Conservation (phyloP, 1,284 basidiomycete species). For the Phaffia rhodozyma region DNA sequence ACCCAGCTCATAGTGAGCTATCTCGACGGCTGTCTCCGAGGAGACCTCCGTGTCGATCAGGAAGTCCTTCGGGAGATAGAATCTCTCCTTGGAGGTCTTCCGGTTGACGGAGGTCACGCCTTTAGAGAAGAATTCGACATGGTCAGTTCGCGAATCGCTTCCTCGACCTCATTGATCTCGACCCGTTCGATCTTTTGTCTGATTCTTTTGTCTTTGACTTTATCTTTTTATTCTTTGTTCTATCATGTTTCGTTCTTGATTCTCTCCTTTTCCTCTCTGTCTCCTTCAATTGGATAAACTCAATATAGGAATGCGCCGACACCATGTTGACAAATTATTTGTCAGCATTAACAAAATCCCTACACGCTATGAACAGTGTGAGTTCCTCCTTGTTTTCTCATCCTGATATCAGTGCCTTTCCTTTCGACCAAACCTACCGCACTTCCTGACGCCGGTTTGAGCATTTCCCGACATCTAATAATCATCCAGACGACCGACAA, state of each 20-base stretch:
- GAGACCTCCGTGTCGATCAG: slow-evolving; percentile 57
- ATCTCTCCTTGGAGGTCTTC: slow-evolving; percentile 72
- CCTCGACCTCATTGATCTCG: no score
- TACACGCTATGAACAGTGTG: slow-evolving; percentile 79
- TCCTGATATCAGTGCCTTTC: not conserved
- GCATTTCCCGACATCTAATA: not conserved
- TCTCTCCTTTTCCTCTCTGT: slow-evolving; percentile 1
- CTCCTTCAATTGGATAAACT: not conserved
- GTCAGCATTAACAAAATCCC: slow-evolving; percentile 72
- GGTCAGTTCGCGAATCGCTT: slow-evolving; percentile 38
- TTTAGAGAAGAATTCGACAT: slow-evolving; percentile 78
- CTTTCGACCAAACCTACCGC: not conserved
- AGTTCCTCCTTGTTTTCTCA: slow-evolving; percentile 27
- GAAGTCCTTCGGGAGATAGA: slow-evolving; percentile 69
- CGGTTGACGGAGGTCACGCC: slow-evolving; percentile 62
- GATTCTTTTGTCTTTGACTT: not conserved
- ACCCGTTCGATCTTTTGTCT: slow-evolving; percentile 13
- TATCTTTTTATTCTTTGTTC: not conserved
- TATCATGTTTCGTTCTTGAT: not conserved
- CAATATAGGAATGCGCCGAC: slow-evolving; percentile 77
- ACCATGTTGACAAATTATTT: slow-evolving; percentile 84
- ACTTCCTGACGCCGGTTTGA: not conserved
- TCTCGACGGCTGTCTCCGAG: slow-evolving; percentile 53
- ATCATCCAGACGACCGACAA: slow-evolving; percentile 10
- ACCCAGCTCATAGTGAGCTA: slow-evolving; percentile 73